phyloP scores from a whole-genome alignment of 2,329 filamentous ascomycete genomes.

The Elsinoe arachidis region DNA sequence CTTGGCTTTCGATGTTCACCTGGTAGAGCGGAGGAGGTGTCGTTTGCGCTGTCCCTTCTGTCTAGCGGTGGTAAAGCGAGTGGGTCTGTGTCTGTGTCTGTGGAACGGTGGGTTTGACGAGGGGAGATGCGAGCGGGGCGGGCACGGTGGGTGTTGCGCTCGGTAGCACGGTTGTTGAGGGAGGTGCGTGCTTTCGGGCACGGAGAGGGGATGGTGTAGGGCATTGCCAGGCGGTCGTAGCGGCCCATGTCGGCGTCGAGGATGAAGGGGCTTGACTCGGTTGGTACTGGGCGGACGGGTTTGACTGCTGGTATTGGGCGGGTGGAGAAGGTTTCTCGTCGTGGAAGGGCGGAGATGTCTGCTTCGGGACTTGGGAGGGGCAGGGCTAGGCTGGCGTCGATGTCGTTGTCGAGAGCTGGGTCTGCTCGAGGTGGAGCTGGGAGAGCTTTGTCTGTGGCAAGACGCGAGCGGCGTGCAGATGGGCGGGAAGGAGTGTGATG shows the following conservation, averaged over 20 bases:
- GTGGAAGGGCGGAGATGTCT: neutral
- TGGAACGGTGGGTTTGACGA: no score
- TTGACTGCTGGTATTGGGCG: neutral
- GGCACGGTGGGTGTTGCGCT: no score
- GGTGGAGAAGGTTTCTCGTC: neutral
- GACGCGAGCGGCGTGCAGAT: neutral
- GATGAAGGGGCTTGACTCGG: neutral
- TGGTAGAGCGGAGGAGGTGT: neutral
- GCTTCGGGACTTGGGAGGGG: constrained; percentile 6
- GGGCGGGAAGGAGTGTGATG: neutral
- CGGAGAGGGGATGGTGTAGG: neutral
- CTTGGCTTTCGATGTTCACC: no score
- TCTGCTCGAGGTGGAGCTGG: neutral
- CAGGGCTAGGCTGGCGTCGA: neutral
- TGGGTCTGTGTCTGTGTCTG: neutral
- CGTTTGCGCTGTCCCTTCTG: constrained; percentile 2
- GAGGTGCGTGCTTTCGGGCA: neutral
- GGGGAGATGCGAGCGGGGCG: no score
- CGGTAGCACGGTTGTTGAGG: neutral
- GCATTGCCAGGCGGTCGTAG: neutral
- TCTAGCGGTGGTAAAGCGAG: neutral
- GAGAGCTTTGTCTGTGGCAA: neutral
- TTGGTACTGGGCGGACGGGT: neutral
- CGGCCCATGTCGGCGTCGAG: neutral
- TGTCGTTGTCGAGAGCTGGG: neutral